Evolutionary conservation across 164 flowering plant genomes (phyloP).

Genomic region (Amborella trichopoda): DNA sequence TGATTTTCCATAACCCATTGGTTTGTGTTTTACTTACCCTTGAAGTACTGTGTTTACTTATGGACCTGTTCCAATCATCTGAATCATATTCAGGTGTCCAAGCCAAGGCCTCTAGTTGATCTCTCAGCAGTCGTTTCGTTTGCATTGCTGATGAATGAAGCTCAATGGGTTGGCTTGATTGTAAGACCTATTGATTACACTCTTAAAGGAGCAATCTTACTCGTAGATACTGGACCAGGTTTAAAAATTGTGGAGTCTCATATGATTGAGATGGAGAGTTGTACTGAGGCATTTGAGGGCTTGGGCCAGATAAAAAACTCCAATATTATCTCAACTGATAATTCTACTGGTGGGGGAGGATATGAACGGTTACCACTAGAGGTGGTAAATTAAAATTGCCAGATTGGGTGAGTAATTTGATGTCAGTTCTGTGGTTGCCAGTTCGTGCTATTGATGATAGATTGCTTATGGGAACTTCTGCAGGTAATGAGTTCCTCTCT

Average conservation of each 20-base stretch:
- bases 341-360: constrained; percentile 20
- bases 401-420: constrained; percentile 74
- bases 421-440: constrained; percentile 85
- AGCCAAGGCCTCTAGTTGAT: constrained; percentile 94
- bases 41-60: no score
- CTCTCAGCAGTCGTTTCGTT: constrained; percentile 80
- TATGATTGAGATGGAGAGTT: constrained; percentile 70
- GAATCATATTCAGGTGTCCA: constrained; percentile 85
- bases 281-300: constrained; percentile 13
- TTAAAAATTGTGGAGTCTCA: constrained; percentile 52
- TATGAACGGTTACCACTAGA: constrained; percentile 33
- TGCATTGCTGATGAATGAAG: constrained; percentile 84
- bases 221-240: constrained; percentile 94
- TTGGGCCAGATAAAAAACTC: constrained; percentile 5
- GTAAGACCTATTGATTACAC: constrained; percentile 77
- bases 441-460: constrained; percentile 54
- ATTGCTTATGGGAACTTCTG: constrained; percentile 61
- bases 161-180: constrained; percentile 91
- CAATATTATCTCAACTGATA: constrained; percentile 8
- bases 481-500: constrained; percentile 29
- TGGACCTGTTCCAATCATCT: no score
- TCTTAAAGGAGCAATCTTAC: constrained; percentile 76
- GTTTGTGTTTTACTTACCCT: no score
- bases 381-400: constrained; percentile 69
- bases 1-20: no score